A percentile compares a stretch with the other conserved stretches of the same genome.
These are phyloP conservation scores for Aspergillus steynii DNA, from an alignment of 495 filamentous ascomycete species.

Conservation along the genomic window DNA sequence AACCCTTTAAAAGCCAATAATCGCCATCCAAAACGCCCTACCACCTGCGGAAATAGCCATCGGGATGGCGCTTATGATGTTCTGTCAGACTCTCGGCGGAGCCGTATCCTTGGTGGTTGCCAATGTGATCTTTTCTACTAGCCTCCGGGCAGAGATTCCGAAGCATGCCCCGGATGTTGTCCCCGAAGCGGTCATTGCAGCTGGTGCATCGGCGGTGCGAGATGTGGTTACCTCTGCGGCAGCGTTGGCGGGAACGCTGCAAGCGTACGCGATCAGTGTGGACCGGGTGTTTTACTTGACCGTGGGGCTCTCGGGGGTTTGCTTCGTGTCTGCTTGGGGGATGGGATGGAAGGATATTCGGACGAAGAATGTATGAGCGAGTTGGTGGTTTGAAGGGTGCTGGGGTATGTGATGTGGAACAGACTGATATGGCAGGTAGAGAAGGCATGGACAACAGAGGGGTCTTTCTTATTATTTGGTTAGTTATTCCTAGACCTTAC, in stretches of 20 bases:
- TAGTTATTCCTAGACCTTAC: no score
- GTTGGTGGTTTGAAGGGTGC: no score
- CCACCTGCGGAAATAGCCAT: constrained; percentile 61
- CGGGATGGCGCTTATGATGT: constrained; percentile 66
- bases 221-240: constrained; percentile 37
- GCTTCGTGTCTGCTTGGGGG: not conserved
- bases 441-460: no score
- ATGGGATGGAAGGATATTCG: not conserved
- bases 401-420: no score
- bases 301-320: not conserved
- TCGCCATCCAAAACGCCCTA: constrained; percentile 69
- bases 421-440: no score
- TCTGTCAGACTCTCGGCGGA: constrained; percentile 68
- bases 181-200: constrained; percentile 49
- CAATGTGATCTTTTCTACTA: constrained; percentile 74
- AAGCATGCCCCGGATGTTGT: constrained; percentile 52
- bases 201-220: constrained; percentile 71
- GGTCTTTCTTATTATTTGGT: no score
- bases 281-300: constrained; percentile 54
- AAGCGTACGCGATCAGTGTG: constrained; percentile 70
- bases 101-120: constrained; percentile 72
- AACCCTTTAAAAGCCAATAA: constrained; percentile 39
- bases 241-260: constrained; percentile 53
- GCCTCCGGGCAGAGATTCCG: constrained; percentile 57
- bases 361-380: no score